Base-by-base conservation (phyloP, 768 basidiomycete species). In the Rhizopogon vulgaris region DNA sequence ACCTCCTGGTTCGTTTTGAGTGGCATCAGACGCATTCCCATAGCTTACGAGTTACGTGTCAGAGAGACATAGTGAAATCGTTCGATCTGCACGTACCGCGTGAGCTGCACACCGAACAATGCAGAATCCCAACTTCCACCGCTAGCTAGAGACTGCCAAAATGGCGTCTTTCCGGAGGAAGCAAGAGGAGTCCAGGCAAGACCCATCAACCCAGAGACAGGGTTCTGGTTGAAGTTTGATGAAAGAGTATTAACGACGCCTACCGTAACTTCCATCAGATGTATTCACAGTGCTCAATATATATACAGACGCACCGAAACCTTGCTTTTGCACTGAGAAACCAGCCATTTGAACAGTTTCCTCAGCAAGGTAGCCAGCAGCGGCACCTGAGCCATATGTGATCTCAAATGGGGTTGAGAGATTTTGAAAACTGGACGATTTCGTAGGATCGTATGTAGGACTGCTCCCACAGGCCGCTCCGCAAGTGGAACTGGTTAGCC, bases 191-290 rank as follows among this genome's bases (percentile, higher is more conserved):
- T 52, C 65, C 87, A 90, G 0, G 80, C 89, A 45, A 90, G 77
- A 9, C 89, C 89, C 70, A 90, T 72, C 60, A 91, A 78, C 3
- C 89, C 89, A 1, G 82, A 79, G 4, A 82, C 75, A 3, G 73
- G 62, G 6, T 78, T 79, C 41, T 72, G 68, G 30, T 85, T 68
- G 14, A 51, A 51, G 45, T 12, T 4, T 84, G 71, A 6, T 65
- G 65, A 3, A 10, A 46, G 39, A n/a, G 28, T 12, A 24, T 42
- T 22, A 7, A 51, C 49, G 15, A 46, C 45, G 14, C 53, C 49
- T 6, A 82, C 71, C n/a, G 84, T 70, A 30, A 64, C 46, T 41
- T 77, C 67, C 24, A 25, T 38, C 30, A 34, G 18, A 6, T 24
- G 30, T 15, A 46, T 34, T 14, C 4, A 9, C 9, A 15, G 32